Evolutionary conservation across 2,329 filamentous ascomycete genomes (phyloP).

Genomic region (Bipolaris gigantea): DNA sequence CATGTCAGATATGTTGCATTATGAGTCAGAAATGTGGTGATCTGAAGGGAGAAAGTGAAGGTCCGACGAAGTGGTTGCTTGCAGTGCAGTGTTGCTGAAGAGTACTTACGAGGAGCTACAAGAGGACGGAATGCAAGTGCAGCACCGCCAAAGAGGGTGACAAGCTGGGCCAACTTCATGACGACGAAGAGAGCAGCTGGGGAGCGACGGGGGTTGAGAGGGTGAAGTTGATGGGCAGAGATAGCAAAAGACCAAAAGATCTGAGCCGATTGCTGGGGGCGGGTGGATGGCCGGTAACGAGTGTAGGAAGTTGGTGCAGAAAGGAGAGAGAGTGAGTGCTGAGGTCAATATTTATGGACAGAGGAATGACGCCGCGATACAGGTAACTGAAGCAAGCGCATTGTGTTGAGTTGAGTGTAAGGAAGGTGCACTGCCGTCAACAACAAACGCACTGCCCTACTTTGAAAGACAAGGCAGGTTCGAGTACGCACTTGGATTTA

Average conservation of each 20-base stretch:
- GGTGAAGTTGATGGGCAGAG: conserved; percentile 18
- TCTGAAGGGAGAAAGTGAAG: neutral
- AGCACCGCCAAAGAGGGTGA: conserved; percentile 29
- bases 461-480: neutral
- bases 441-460: conserved; percentile 21
- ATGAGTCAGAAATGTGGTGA: neutral
- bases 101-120: conserved; percentile 24
- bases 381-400: conserved; percentile 10
- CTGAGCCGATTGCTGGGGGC: conserved; percentile 10
- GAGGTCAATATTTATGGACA: conserved; percentile 12
- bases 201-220: conserved; percentile 16
- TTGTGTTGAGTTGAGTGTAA: neutral
- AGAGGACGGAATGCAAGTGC: conserved; percentile 25
- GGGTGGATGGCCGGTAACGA: conserved; percentile 24
- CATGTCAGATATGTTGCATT: conserved; percentile 8
- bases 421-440: conserved; percentile 20
- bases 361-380: conserved; percentile 23
- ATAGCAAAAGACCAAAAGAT: conserved; percentile 21
- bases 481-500: neutral
- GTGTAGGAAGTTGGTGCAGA: conserved; percentile 28
- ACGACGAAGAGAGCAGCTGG: conserved; percentile 15
- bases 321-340: conserved; percentile 10
- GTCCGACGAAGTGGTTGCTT: neutral
- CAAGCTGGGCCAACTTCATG: conserved; percentile 35
- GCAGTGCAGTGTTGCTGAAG: neutral